Percentiles rank a stretch among this genome's conserved stretches.
Evolutionary conservation across 148 eudicot species (phyloP).

Genomic region (Selenicereus undatus): DNA sequence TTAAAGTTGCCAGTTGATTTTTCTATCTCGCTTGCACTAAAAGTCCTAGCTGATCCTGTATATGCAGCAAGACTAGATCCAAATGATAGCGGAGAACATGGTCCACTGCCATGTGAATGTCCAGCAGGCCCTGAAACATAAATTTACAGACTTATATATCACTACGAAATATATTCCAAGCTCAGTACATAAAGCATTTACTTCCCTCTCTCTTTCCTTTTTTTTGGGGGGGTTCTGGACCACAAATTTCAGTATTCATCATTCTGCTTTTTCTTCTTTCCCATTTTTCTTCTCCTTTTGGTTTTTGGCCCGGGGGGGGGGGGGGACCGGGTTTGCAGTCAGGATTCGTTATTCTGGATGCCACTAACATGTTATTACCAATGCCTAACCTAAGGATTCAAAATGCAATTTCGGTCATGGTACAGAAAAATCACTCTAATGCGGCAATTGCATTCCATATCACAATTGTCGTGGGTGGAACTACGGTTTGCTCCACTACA

Average conservation of each 20-base stretch:
- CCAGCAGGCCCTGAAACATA: conserved; percentile 42
- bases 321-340: neutral
- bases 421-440: too few species aligned
- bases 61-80: conserved; percentile 64
- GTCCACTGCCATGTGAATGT: conserved; percentile 57
- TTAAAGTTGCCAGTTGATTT: conserved; percentile 70
- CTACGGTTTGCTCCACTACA: too few species aligned
- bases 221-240: neutral
- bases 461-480: too few species aligned
- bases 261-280: neutral
- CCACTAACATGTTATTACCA: too few species aligned
- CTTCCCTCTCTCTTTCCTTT: neutral
- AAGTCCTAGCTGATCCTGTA: conserved; percentile 75
- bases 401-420: too few species aligned
- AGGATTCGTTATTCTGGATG: too few species aligned
- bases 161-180: neutral
- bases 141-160: conserved; percentile 1
- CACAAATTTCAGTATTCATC: neutral
- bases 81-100: conserved; percentile 56
- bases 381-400: too few species aligned
- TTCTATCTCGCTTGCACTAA: conserved; percentile 58
- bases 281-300: neutral
- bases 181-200: neutral
- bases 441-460: too few species aligned
- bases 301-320: neutral